phyloP scores from a whole-genome alignment of 345 rosid species.

The Kandelia obovata region DNA sequence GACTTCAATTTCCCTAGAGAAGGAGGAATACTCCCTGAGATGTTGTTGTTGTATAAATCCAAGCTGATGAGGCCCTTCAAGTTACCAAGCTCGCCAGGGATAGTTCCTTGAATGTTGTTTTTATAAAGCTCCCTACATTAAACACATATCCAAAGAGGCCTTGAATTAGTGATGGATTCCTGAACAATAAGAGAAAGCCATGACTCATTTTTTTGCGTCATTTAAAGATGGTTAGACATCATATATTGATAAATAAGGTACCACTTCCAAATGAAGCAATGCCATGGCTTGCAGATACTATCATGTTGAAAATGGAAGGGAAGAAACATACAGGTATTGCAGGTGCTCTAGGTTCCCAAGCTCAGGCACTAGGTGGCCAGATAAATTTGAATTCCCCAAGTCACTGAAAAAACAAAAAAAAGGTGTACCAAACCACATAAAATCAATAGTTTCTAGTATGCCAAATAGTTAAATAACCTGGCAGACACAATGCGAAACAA shows the following conservation, averaged over 20 bases:
- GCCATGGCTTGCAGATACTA: not conserved
- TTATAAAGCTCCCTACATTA: conserved; percentile 85
- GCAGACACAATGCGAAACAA: not conserved
- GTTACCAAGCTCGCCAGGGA: conserved; percentile 78
- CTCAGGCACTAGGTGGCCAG: conserved; percentile 84
- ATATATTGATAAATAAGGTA: not conserved
- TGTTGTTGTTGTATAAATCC: conserved; percentile 92
- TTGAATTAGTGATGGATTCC: not conserved
- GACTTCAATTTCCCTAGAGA: conserved; percentile 79
- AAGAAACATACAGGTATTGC: conserved; percentile 74
- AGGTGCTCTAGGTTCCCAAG: conserved; percentile 85
- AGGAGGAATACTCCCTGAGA: conserved; percentile 71
- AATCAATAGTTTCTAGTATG: not conserved
- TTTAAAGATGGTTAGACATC: not conserved
- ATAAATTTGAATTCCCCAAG: conserved; percentile 83
- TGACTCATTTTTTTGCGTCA: not conserved
- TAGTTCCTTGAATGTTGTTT: conserved; percentile 76
- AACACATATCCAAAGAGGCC: conserved; percentile 9
- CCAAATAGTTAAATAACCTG: not conserved
- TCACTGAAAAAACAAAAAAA: conserved; percentile 49
- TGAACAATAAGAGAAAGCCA: not conserved
- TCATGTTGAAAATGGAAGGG: not conserved
- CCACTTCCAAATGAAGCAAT: not conserved
- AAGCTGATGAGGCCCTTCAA: conserved; percentile 89
- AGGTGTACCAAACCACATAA: not conserved